Percentiles rank a stretch among this genome's conserved stretches.
Evolutionary conservation across 2,329 filamentous ascomycete genomes (phyloP).

Genomic region (Colletotrichum costaricense): DNA sequence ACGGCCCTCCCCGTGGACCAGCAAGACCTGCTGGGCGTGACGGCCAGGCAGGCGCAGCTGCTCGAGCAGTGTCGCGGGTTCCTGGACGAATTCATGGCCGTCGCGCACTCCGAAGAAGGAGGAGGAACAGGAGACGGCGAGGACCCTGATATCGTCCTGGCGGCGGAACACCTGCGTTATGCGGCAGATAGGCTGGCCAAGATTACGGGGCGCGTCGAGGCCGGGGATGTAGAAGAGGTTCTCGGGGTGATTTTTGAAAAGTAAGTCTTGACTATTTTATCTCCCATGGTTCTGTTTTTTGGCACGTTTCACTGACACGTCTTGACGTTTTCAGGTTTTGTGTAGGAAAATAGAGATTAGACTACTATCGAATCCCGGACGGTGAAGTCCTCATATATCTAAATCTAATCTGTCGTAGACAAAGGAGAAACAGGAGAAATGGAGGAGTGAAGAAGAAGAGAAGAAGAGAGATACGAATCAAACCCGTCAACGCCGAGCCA

Average conservation of each 20-base stretch:
- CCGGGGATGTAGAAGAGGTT: slow-evolving; percentile 93
- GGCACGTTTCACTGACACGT: neutral
- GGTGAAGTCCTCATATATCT: slow-evolving; percentile 23
- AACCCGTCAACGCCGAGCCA: neutral
- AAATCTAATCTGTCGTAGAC: slow-evolving; percentile 4
- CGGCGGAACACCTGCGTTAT: slow-evolving; percentile 86
- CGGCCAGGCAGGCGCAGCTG: slow-evolving; percentile 87
- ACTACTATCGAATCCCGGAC: slow-evolving; percentile 10
- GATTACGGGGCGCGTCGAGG: slow-evolving; percentile 88
- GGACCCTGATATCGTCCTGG: slow-evolving; percentile 86
- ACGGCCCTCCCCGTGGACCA: slow-evolving; percentile 78
- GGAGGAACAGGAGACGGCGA: slow-evolving; percentile 42
- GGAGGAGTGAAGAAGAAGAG: neutral
- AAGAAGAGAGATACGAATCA: neutral
- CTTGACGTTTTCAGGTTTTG: slow-evolving; percentile 57
- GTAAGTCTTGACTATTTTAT: slow-evolving; percentile 61
- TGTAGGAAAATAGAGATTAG: slow-evolving; percentile 60
- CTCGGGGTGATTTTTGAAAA: slow-evolving; percentile 98
- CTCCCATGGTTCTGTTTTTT: neutral
- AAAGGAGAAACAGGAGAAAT: neutral
- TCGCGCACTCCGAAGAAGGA: slow-evolving; percentile 54
- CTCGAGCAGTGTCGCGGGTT: slow-evolving; percentile 78
- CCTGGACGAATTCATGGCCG: slow-evolving; percentile 78
- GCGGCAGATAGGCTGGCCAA: slow-evolving; percentile 84
- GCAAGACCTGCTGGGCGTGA: slow-evolving; percentile 89